A percentile compares a stretch with the other conserved stretches of the same genome.
Conservation (phyloP, 73 alveolate species). For the Breviolum minutum region DNA sequence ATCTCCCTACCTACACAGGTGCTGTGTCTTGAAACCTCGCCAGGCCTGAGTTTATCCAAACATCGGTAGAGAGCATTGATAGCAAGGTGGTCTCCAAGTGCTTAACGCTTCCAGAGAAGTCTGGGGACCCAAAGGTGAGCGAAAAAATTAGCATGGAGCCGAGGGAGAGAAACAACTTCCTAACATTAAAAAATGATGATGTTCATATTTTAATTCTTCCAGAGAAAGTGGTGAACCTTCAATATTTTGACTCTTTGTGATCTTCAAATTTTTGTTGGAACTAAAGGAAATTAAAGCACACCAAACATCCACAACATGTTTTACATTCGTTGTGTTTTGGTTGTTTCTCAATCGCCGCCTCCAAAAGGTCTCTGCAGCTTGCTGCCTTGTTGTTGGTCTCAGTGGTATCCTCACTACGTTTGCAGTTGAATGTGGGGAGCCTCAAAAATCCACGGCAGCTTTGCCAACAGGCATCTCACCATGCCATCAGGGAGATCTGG, state of each 20-base stretch:
- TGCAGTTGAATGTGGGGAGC: slow-evolving; percentile 45
- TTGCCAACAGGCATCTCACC: neutral
- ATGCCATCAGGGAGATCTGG: neutral
- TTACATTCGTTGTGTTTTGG: neutral
- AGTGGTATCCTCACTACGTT: slow-evolving; percentile 71
- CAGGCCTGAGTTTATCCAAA: slow-evolving; percentile 85
- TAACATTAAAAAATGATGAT: too few relatives aligned
- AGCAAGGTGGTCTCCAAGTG: slow-evolving; percentile 88
- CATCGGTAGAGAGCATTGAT: slow-evolving; percentile 84
- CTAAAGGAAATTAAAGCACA: too few relatives aligned
- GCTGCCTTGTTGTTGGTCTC: slow-evolving; percentile 67
- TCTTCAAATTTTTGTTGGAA: too few relatives aligned
- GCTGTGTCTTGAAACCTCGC: neutral
- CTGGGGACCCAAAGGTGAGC: neutral
- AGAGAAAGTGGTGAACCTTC: too few relatives aligned
- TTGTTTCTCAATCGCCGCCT: too few relatives aligned
- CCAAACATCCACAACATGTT: neutral
- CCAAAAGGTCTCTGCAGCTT: slow-evolving; percentile 71
- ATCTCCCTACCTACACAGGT: neutral
- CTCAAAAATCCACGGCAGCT: neutral
- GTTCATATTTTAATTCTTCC: too few relatives aligned
- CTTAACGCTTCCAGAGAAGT: slow-evolving; percentile 80
- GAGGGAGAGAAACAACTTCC: too few relatives aligned
- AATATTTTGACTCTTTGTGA: too few relatives aligned
- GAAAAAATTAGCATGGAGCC: neutral